Percentiles rank a stretch among this genome's conserved stretches.
Conservation (phyloP, 768 basidiomycete species). For the Russula ochroleuca region DNA sequence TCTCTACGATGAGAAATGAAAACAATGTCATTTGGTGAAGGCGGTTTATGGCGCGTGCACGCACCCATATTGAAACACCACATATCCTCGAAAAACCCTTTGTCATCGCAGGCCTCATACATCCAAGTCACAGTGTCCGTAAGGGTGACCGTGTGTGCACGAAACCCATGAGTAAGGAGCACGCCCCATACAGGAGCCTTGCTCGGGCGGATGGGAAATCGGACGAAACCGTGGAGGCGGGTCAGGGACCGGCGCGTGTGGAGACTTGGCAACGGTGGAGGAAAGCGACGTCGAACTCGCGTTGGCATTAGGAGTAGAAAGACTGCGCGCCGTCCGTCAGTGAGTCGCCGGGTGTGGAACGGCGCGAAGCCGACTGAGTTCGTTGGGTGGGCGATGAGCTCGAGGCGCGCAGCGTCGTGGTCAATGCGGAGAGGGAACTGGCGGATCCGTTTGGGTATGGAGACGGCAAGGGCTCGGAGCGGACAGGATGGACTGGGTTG, state of each 20-base stretch:
- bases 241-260: background rate
- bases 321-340: conserved; percentile 20
- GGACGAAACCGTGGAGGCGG: conserved; percentile 40
- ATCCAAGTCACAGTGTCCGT: conserved; percentile 82
- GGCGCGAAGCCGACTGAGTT: conserved; percentile 7
- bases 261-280: conserved; percentile 12
- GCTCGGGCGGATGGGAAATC: conserved; percentile 61
- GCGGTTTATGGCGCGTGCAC: no score
- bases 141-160: conserved; percentile 80
- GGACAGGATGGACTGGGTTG: background rate
- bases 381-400: conserved; percentile 15
- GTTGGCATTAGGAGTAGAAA: conserved; percentile 12
- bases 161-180: conserved; percentile 61
- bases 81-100: conserved; percentile 66
- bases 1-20: conserved; percentile 46
- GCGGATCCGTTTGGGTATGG: conserved; percentile 16
- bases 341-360: conserved; percentile 18
- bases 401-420: conserved; percentile 12
- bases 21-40: background rate
- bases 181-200: conserved; percentile 72
- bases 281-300: conserved; percentile 27
- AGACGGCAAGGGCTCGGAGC: conserved; percentile 1
- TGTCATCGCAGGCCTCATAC: conserved; percentile 86
- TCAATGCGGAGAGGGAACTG: conserved; percentile 14
- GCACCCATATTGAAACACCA: conserved; percentile 87